These are phyloP conservation scores for Asparagopsis taxiformis DNA, from an alignment of 31 red algal genomes.

Conservation along the genomic window DNA sequence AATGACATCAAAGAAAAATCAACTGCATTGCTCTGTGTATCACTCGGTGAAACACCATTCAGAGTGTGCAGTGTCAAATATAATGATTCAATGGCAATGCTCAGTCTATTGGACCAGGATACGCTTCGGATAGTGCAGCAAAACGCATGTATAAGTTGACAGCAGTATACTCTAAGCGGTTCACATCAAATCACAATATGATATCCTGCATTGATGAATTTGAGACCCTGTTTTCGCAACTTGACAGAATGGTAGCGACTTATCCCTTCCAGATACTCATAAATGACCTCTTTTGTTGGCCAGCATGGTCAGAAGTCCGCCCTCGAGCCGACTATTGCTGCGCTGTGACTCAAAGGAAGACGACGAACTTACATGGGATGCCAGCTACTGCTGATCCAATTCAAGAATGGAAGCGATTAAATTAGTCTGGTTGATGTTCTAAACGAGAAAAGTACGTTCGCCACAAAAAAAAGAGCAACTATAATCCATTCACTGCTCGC, in stretches of 20 bases:
- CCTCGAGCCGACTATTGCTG: background rate
- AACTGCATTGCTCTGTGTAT: background rate
- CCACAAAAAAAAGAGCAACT: background rate
- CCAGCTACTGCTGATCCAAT: background rate
- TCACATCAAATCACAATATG: conserved; percentile 1
- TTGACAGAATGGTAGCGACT: conserved; percentile 3
- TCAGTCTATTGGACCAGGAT: no score
- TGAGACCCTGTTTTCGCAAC: background rate
- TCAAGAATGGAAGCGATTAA: conserved; percentile 4
- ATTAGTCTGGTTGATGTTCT: background rate
- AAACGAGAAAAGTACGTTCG: background rate
- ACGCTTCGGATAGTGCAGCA: background rate
- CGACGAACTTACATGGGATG: background rate
- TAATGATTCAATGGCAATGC: no score
- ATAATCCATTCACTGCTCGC: no score
- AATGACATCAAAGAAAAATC: conserved; percentile 8
- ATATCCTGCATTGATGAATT: conserved; percentile 4
- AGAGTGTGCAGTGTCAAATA: background rate
- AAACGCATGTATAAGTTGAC: background rate
- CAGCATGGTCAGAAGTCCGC: background rate
- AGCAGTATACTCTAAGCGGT: no score
- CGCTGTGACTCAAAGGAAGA: background rate
- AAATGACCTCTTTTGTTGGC: conserved; percentile 1
- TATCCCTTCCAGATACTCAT: background rate
- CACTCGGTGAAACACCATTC: background rate